Evolutionary conservation across 768 basidiomycete species (phyloP).

Genomic region (Clavulina sp.): DNA sequence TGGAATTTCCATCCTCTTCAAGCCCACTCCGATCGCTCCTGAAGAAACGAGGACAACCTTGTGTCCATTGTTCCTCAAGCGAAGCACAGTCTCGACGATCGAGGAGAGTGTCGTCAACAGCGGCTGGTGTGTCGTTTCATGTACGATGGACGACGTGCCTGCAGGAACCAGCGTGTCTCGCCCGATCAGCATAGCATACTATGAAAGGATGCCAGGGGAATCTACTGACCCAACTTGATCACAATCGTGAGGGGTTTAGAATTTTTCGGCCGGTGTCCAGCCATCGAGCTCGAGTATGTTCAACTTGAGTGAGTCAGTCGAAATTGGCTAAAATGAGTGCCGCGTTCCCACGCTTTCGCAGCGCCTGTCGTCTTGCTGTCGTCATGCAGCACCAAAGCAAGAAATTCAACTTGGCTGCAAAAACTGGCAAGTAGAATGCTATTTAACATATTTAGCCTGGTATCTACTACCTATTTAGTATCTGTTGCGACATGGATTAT

Average conservation of each 20-base stretch:
- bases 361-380: too few species aligned
- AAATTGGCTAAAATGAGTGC: too few species aligned
- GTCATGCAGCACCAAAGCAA: too few species aligned
- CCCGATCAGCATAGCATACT: not conserved
- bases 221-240: conserved; percentile 60
- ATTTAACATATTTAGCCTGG: too few species aligned
- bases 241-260: conserved; percentile 55
- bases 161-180: not conserved
- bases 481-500: too few species aligned
- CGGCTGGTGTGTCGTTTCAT: conserved; percentile 83
- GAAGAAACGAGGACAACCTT: conserved; percentile 91
- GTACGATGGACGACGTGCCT: conserved; percentile 96
- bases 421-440: too few species aligned
- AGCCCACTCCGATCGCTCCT: conserved; percentile 91
- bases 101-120: conserved; percentile 81
- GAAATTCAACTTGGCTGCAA: too few species aligned
- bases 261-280: too few species aligned
- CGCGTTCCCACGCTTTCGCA: too few species aligned
- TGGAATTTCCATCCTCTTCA: conserved; percentile 77
- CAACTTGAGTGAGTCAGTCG: too few species aligned
- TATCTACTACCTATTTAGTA: too few species aligned
- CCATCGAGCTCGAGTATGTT: too few species aligned
- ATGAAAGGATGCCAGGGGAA: not conserved
- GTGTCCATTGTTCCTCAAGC: conserved; percentile 65
- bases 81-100: conserved; percentile 77